Evolutionary conservation across 1,284 basidiomycete species (phyloP), one percentile per base, ranked within the genome.

Genomic region (Stereum hirsutum): DNA sequence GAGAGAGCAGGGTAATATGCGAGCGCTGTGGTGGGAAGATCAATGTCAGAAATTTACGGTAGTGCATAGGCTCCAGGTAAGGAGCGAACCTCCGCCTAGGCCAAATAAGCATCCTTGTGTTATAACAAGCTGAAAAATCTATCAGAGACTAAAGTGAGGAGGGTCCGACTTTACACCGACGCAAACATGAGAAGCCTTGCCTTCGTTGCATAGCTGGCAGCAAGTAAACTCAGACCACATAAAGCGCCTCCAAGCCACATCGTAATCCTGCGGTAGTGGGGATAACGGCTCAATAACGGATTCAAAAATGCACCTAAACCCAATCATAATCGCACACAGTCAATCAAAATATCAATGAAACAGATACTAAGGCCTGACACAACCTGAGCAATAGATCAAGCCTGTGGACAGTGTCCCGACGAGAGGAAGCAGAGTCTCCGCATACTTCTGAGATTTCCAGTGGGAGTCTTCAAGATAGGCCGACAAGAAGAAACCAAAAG

Each of bases 211-310:
- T 58, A 65, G 36, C 62, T 66, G 3, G 66, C 63, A 10, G 48
- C 57, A 41, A 68, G 56, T 12, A 66, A 53, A 50, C 2, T 65
- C 64, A 21, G 57, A 24, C 58, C 60, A 63, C 50, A 64, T 56
- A 11, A 48, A 50, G 12, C 52, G 45, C 14, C 57, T 54, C 17
- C 58, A 21, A 57, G 24, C 58, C 60, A 63, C 50, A 64, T 56
- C 11, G 47, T 49, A 14, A 52, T 45, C 14, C 57, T 54, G 17
- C 58, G 52, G 34, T 54, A 48, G 7, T 54, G 49, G 6, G 63
- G 64, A 48, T 59, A 63, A 19, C 57, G 55, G 2, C 55, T 49
- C 20, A 59, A 53, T n/a, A 57, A 43, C 12, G 54, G 52, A 48
- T 58, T 55, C 6, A 64, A 39, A 17, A 63, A 38, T 1, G 54